Base-by-base conservation (phyloP, 2,329 filamentous ascomycete species). In the Cadophora sp. region DNA sequence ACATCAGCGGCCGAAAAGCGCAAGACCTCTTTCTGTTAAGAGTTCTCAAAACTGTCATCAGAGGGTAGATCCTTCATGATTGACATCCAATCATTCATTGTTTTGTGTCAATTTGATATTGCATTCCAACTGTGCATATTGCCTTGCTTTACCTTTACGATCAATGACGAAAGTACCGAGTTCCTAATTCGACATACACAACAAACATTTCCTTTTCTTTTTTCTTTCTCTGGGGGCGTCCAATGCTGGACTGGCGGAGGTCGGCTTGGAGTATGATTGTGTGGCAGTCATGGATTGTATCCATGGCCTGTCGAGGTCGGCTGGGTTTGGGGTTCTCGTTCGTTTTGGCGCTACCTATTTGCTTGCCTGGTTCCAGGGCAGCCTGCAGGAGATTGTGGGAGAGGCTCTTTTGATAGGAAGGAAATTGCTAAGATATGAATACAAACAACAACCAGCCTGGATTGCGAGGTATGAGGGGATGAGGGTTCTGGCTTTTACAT, bases 1-100 rank as follows among this genome's bases (percentile, higher is more conserved):
- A 94, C 92, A 72, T 94, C 90, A 78, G 60, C 48, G 1, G 91
- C 89, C 70, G 94, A 97, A 83, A 97, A 97, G 87, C 91, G 94
- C 80, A 96, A 93, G 85, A 91, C 87, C 80, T 83, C 85, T 67
- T 80, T 87, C 77, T 86, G 85, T 76, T 90, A 83, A 82, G 70
- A 58, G 47, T n/a, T 65, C 27, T 33, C 62, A 64, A 66, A 62
- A 20, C 22, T 68, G 72, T 73, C 71, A 71, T 69, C 65, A 59
- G 50, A 71, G 73, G 75, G 76, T 78, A 75, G 76, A 78, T 76
- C 76, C 74, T 71, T 67, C 69, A 62, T 66, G 64, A 59, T 73
- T 72, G 72, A 72, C 67, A 72, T 73, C 69, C 74, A 50, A 75
- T 74, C 73, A 72, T 72, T 75, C 69, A 70, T 72, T 73, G 69